phyloP scores from a whole-genome alignment of 1,284 basidiomycete genomes.

The Filobasidium uniguttulatum region DNA sequence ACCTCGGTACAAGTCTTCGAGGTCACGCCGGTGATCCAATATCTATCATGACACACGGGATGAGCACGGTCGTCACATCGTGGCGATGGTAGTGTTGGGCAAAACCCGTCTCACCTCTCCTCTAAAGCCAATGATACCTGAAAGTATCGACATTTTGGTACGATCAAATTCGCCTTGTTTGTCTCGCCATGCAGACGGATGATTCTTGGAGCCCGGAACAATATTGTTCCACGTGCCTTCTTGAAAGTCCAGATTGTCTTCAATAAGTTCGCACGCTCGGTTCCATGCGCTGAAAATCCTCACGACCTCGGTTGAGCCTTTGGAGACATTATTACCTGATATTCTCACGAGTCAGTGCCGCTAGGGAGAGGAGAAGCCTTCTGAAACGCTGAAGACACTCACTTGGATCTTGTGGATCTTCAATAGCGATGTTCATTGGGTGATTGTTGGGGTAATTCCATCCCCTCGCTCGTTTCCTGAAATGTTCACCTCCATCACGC shows the following conservation, averaged over 20 bases:
- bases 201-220: conserved; percentile 23
- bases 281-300: conserved; percentile 70
- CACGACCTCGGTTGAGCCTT: conserved; percentile 69
- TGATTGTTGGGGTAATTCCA: conserved; percentile 54
- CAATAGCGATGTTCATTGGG: conserved; percentile 61
- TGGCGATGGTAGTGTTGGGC: background rate
- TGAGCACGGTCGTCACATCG: background rate
- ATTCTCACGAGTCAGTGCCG: conserved; percentile 7
- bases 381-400: conserved; percentile 32
- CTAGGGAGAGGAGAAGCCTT: background rate
- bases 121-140: conserved; percentile 64
- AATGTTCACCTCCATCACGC: conserved; percentile 70
- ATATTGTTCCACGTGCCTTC: conserved; percentile 29
- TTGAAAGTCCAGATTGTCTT: conserved; percentile 52
- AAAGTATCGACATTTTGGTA: conserved; percentile 64
- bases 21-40: conserved; percentile 1
- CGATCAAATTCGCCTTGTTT: conserved; percentile 32
- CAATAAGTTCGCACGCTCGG: conserved; percentile 74
- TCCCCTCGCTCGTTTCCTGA: conserved; percentile 59
- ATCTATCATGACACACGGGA: background rate
- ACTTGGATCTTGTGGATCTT: conserved; percentile 88
- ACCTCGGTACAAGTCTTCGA: background rate
- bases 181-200: conserved; percentile 17
- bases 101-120: conserved; percentile 50
- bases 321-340: conserved; percentile 82